Evolutionary conservation across 2,329 filamentous ascomycete genomes (phyloP).

Genomic region (Eutypa lata): DNA sequence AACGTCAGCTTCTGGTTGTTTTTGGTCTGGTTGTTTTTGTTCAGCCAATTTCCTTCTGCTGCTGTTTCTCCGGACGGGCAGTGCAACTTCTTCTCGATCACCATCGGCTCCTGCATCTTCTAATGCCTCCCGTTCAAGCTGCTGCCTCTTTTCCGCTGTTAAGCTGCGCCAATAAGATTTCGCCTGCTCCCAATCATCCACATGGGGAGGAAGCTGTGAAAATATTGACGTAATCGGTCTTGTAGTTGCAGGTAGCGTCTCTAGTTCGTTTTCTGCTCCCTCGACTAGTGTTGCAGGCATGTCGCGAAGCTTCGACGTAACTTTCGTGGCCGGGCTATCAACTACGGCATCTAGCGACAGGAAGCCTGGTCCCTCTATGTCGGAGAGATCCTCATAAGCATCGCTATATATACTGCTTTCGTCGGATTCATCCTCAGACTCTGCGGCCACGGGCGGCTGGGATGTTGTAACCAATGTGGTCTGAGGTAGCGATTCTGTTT

Average conservation of each 20-base stretch:
- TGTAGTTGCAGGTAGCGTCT: background rate
- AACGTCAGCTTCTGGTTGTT: conserved; percentile 9
- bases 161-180: conserved; percentile 69
- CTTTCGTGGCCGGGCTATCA: conserved; percentile 53
- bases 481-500: conserved; percentile 18
- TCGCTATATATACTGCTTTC: conserved; percentile 67
- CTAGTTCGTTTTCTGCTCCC: conserved; percentile 1
- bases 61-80: conserved; percentile 24
- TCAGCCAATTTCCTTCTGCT: conserved; percentile 39
- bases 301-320: conserved; percentile 30
- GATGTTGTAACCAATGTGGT: conserved; percentile 29
- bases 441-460: conserved; percentile 24
- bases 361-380: conserved; percentile 64
- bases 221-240: background rate
- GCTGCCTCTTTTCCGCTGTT: conserved; percentile 58
- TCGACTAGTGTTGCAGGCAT: background rate
- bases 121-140: conserved; percentile 56
- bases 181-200: conserved; percentile 64
- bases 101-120: conserved; percentile 50
- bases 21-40: conserved; percentile 34
- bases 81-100: conserved; percentile 36
- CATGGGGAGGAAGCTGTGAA: conserved; percentile 4
- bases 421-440: conserved; percentile 36
- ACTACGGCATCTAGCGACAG: conserved; percentile 71
- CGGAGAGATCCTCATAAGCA: conserved; percentile 69